A percentile compares a stretch with the other conserved stretches of the same genome.
phyloP scores from a whole-genome alignment of 495 filamentous ascomycete species.

The Aspergillus sclerotioniger region DNA sequence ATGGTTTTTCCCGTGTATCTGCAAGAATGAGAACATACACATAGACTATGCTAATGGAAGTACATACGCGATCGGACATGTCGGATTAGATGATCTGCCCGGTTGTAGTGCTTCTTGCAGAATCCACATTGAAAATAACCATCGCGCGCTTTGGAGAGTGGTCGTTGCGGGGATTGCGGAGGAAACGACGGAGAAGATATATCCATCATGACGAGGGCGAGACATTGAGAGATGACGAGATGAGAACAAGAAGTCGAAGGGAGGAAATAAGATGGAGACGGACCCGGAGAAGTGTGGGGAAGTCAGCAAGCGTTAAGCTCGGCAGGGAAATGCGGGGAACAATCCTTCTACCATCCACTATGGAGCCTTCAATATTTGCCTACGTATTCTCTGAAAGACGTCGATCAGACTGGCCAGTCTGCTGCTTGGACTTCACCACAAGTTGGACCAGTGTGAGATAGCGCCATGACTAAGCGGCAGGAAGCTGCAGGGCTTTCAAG shows the following conservation, averaged over 20 bases:
- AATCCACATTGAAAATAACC: conserved; percentile 53
- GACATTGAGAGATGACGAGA: not conserved
- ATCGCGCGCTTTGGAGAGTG: conserved; percentile 15
- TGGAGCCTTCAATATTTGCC: too few relatives aligned
- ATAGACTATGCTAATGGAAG: not conserved
- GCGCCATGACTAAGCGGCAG: not conserved
- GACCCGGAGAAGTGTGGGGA: not conserved
- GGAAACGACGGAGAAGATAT: conserved; percentile 12
- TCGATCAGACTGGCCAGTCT: too few relatives aligned
- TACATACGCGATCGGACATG: conserved; percentile 52
- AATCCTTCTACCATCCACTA: too few relatives aligned
- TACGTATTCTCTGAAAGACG: too few relatives aligned
- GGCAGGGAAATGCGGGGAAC: conserved; percentile 4
- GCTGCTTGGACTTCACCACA: too few relatives aligned
- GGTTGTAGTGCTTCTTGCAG: conserved; percentile 52
- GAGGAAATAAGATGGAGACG: not conserved
- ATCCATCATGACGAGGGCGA: conserved; percentile 18
- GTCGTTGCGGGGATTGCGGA: conserved; percentile 17
- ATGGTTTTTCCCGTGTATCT: conserved; percentile 56
- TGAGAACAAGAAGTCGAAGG: not conserved
- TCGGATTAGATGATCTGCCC: conserved; percentile 56
- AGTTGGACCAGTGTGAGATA: not conserved
- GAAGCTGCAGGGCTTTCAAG: not conserved
- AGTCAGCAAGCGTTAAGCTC: not conserved
- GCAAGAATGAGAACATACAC: not conserved